phyloP scores from a whole-genome alignment of 495 filamentous ascomycete species.

The Xylaria venustula region DNA sequence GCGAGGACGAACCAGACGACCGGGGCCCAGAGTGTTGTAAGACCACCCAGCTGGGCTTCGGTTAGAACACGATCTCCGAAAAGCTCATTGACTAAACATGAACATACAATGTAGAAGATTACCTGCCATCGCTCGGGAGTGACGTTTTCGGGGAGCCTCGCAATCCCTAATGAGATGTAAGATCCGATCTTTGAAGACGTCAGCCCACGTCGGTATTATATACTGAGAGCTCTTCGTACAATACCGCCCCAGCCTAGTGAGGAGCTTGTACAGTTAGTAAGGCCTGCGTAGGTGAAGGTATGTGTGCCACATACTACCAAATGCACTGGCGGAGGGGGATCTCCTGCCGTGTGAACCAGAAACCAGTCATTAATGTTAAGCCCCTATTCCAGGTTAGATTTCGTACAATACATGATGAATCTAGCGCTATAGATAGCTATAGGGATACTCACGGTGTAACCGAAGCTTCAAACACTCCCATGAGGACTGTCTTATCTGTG shows the following conservation, averaged over 20 bases:
- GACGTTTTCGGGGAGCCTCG: slow-evolving; percentile 27
- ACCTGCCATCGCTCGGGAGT: slow-evolving; percentile 23
- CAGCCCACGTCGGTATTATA: not conserved
- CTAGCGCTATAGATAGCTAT: no score
- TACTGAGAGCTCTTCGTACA: slow-evolving; percentile 12
- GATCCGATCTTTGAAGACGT: slow-evolving; percentile 24
- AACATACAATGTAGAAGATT: slow-evolving; percentile 18
- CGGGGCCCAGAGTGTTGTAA: slow-evolving; percentile 48
- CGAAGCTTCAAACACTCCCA: slow-evolving; percentile 10
- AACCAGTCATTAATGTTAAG: slow-evolving; percentile 14
- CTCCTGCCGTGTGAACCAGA: slow-evolving; percentile 17
- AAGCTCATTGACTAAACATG: not conserved
- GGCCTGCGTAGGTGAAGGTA: not conserved
- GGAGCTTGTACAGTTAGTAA: slow-evolving; percentile 6
- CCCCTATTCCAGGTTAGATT: not conserved
- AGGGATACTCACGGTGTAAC: slow-evolving; percentile 4
- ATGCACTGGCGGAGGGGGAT: slow-evolving; percentile 42
- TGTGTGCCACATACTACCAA: slow-evolving; percentile 20
- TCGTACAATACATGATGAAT: not conserved
- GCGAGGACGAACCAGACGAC: slow-evolving; percentile 53
- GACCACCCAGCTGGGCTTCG: slow-evolving; percentile 30
- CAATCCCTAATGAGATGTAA: slow-evolving; percentile 43
- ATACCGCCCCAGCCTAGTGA: slow-evolving; percentile 41
- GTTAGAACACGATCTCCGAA: not conserved
- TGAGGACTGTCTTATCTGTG: not conserved